Conservation (phyloP, 345 rosid species). For the Salix dunnii region DNA sequence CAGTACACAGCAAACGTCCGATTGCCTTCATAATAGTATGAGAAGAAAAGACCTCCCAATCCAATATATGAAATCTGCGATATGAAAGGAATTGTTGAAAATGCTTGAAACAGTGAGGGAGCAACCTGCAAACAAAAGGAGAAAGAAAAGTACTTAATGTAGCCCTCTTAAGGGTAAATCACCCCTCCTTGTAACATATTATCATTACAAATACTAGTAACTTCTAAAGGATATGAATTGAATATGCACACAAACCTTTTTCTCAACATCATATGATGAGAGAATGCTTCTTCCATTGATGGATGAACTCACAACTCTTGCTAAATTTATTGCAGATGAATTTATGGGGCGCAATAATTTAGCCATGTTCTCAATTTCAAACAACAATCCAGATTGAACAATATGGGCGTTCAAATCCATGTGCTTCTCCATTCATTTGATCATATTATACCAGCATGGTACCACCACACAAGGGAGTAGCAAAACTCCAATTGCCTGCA, state of each 20-base stretch:
- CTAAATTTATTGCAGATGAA: constrained; percentile 30
- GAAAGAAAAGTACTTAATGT: not conserved
- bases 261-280: constrained; percentile 19
- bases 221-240: not conserved
- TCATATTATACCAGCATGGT: constrained; percentile 30
- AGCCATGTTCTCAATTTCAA: constrained; percentile 25
- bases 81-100: constrained; percentile 30
- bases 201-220: not conserved
- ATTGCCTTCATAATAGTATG: constrained; percentile 32
- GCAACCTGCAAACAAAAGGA: constrained; percentile 31
- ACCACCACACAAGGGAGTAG: constrained; percentile 26
- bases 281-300: constrained; percentile 15
- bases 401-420: constrained; percentile 6
- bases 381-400: constrained; percentile 18
- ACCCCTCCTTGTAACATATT: not conserved
- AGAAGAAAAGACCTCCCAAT: constrained; percentile 33
- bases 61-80: constrained; percentile 47
- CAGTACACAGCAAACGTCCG: constrained; percentile 28
- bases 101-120: constrained; percentile 38
- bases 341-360: constrained; percentile 22
- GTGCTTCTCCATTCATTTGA: constrained; percentile 8
- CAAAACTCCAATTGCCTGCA: constrained; percentile 37
- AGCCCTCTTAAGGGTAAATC: not conserved
- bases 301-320: constrained; percentile 24
- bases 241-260: constrained; percentile 24